Conservation (phyloP, 768 basidiomycete species). For the Brasilioporus rufonigricans region DNA sequence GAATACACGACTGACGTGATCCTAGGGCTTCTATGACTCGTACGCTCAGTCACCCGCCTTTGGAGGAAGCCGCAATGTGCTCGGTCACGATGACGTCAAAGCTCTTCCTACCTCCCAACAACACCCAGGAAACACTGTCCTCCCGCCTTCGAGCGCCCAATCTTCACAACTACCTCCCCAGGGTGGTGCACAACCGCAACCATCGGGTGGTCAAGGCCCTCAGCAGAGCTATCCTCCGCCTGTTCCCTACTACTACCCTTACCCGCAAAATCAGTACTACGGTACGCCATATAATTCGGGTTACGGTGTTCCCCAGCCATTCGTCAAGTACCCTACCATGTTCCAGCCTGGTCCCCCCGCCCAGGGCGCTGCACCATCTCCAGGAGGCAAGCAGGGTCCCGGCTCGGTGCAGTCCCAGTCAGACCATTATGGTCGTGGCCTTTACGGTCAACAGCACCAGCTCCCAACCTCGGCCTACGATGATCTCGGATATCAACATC, state of each 20-base stretch:
- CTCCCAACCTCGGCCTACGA: constrained; percentile 50
- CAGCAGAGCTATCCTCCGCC: constrained; percentile 68
- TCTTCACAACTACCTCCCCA: constrained; percentile 52
- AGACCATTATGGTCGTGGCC: constrained; percentile 59
- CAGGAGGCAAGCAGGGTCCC: constrained; percentile 64
- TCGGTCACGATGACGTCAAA: constrained; percentile 78
- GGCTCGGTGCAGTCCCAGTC: constrained; percentile 49
- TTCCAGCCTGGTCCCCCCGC: constrained; percentile 72
- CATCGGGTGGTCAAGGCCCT: constrained; percentile 58
- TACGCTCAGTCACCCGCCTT: constrained; percentile 67
- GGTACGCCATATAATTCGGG: constrained; percentile 64
- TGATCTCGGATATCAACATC: constrained; percentile 53
- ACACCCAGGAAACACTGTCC: constrained; percentile 46
- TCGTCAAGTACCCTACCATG: constrained; percentile 75
- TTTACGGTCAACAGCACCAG: constrained; percentile 60
- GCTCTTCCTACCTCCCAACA: constrained; percentile 61
- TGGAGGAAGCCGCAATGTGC: constrained; percentile 53
- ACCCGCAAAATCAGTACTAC: constrained; percentile 76
- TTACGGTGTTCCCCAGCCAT: constrained; percentile 60
- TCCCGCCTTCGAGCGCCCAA: constrained; percentile 54
- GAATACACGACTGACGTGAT: constrained; percentile 16
- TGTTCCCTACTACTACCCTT: constrained; percentile 59
- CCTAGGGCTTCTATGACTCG: constrained; percentile 73
- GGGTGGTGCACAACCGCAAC: constrained; percentile 51
- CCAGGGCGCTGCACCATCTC: constrained; percentile 62